Evolutionary conservation across 331 rosid genomes (phyloP).

Genomic region (Stylosanthes scabra): DNA sequence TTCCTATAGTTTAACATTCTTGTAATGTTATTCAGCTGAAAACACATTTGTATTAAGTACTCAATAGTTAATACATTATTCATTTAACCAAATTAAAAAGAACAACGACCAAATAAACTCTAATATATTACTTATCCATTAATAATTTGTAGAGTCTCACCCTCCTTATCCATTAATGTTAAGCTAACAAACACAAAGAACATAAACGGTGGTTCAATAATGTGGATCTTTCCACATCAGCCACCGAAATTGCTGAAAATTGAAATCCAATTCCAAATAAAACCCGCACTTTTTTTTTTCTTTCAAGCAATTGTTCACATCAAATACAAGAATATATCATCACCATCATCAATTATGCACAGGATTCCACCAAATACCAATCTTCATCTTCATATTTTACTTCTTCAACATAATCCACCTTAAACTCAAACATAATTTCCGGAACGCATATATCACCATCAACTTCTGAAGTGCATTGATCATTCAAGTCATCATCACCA

Average conservation of each 20-base stretch:
- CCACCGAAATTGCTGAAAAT: neutral
- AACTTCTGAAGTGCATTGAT: conserved; percentile 12
- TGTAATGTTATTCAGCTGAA: too few species aligned
- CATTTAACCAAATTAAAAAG: too few species aligned
- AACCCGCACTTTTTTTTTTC: too few species aligned
- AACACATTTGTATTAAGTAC: too few species aligned
- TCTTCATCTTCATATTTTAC: conserved; percentile 49
- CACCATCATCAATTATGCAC: conserved; percentile 22
- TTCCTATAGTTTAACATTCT: too few species aligned
- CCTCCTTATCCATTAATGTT: conserved; percentile 3
- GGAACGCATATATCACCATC: conserved; percentile 32
- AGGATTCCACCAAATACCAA: conserved; percentile 61
- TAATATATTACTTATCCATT: neutral
- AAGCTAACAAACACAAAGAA: neutral
- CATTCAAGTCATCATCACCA: neutral
- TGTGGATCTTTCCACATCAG: neutral
- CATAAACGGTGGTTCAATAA: neutral
- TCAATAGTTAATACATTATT: too few species aligned
- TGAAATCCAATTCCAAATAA: too few species aligned
- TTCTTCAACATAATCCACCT: conserved; percentile 44
- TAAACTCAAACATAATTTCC: conserved; percentile 39
- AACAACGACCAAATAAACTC: too few species aligned
- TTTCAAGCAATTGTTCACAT: neutral
- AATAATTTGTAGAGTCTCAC: too few species aligned
- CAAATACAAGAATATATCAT: neutral